These are phyloP conservation scores for Candida freyschussii DNA, from an alignment of 1,139 yeast species.

Conservation along the genomic window DNA sequence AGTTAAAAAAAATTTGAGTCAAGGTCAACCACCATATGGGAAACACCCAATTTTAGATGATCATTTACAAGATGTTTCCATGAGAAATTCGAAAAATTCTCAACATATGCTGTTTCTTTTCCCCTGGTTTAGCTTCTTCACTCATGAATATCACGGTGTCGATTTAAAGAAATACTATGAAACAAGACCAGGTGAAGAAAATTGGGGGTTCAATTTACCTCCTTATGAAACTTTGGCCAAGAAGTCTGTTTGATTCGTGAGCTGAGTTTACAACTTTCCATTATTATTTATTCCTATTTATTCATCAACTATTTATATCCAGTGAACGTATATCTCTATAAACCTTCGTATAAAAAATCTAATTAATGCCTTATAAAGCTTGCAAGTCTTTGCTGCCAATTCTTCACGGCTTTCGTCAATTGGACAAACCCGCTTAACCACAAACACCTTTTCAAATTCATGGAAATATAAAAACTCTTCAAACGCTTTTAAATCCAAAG, in stretches of 20 bases:
- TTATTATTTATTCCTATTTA: constrained; percentile 5
- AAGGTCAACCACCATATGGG: constrained; percentile 68
- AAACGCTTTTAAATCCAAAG: no score
- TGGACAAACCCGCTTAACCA: no score
- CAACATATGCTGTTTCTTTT: constrained; percentile 55
- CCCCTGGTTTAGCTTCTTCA: constrained; percentile 81
- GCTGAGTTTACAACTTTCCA: constrained; percentile 6
- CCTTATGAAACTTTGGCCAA: constrained; percentile 18
- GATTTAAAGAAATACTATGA: constrained; percentile 32
- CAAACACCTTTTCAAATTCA: no score
- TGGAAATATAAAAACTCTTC: no score
- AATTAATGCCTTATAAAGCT: no score
- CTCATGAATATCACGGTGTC: constrained; percentile 83
- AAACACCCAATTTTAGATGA: constrained; percentile 52
- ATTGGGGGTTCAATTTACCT: constrained; percentile 22
- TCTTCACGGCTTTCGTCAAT: no score
- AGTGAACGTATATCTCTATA: no score
- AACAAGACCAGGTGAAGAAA: constrained; percentile 23
- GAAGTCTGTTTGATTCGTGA: constrained; percentile 10
- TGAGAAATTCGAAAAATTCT: constrained; percentile 76
- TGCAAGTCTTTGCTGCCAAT: no score
- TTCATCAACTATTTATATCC: constrained; percentile 1
- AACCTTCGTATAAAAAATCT: no score
- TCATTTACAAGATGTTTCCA: constrained; percentile 71
- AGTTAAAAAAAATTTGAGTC: constrained; percentile 60